These are phyloP conservation scores for Wickerhamomyces sp. DNA, from an alignment of 1,139 yeast genomes.

Conservation along the genomic window DNA sequence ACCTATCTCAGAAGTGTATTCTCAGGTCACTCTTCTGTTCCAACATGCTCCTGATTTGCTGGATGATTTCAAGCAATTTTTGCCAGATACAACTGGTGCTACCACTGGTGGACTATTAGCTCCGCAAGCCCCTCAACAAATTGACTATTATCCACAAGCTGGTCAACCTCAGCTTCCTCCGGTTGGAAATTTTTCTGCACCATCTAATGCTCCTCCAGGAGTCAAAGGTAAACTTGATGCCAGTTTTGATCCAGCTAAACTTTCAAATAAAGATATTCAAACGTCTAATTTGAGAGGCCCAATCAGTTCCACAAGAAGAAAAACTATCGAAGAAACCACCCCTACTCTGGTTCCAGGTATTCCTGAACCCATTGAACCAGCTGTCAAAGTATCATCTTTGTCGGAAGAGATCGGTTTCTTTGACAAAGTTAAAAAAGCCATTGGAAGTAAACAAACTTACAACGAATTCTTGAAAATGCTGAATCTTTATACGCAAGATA, in stretches of 20 bases:
- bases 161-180: slow-evolving; percentile 71
- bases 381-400: slow-evolving; percentile 55
- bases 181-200: slow-evolving; percentile 92
- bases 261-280: slow-evolving; percentile 28
- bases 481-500: slow-evolving; percentile 83
- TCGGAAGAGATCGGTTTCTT: slow-evolving; percentile 86
- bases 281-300: slow-evolving; percentile 39
- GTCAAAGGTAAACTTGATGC: slow-evolving; percentile 15
- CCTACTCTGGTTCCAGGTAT: slow-evolving; percentile 82
- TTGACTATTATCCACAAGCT: slow-evolving; percentile 25
- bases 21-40: slow-evolving; percentile 85
- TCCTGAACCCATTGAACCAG: slow-evolving; percentile 81
- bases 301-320: slow-evolving; percentile 26
- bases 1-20: slow-evolving; percentile 91
- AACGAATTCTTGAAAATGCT: slow-evolving; percentile 86
- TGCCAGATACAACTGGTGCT: slow-evolving; percentile 74
- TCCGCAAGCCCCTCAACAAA: slow-evolving; percentile 20
- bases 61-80: slow-evolving; percentile 90
- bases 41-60: slow-evolving; percentile 91
- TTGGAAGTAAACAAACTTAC: slow-evolving; percentile 86
- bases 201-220: slow-evolving; percentile 34
- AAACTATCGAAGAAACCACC: slow-evolving; percentile 33
- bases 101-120: slow-evolving; percentile 6
- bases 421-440: slow-evolving; percentile 85
- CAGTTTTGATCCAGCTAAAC: slow-evolving; percentile 14